Evolutionary conservation across 192 early-diverging fungal species (phyloP).

Genomic region (Chytriomyces sp.): DNA sequence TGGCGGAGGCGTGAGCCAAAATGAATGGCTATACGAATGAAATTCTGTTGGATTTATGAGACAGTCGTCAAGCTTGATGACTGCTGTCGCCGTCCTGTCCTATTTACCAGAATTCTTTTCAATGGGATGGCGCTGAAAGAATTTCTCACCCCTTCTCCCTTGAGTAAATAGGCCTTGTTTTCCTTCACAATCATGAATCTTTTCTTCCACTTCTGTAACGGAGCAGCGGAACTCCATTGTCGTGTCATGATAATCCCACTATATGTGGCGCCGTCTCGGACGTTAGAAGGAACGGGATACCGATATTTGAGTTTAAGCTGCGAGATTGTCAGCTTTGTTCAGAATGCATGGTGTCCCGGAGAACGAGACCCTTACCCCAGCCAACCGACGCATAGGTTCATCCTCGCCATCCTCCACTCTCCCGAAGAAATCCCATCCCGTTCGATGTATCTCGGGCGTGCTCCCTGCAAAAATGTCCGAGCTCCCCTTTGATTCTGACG

Average conservation of each 20-base stretch:
- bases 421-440: conserved; percentile 26
- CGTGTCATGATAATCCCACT: conserved; percentile 11
- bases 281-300: conserved; percentile 15
- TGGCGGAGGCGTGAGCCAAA: conserved; percentile 23
- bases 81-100: conserved; percentile 21
- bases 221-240: background rate
- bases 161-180: conserved; percentile 25
- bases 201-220: conserved; percentile 14
- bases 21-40: conserved; percentile 1
- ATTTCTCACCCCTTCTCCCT: background rate
- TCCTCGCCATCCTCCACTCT: conserved; percentile 22
- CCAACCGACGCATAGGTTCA: conserved; percentile 3
- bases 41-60: conserved; percentile 27
- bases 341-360: background rate
- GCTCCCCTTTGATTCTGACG: no score
- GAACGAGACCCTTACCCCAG: conserved; percentile 14
- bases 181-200: conserved; percentile 13
- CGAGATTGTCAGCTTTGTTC: background rate
- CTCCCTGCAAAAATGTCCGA: no score
- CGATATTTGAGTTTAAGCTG: conserved; percentile 27
- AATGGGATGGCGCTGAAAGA: background rate
- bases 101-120: background rate
- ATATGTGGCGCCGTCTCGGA: background rate
- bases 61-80: conserved; percentile 34
- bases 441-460: conserved; percentile 17